Conservation (phyloP, 352 stramenopile genomes). For the Pythium volutum region DNA sequence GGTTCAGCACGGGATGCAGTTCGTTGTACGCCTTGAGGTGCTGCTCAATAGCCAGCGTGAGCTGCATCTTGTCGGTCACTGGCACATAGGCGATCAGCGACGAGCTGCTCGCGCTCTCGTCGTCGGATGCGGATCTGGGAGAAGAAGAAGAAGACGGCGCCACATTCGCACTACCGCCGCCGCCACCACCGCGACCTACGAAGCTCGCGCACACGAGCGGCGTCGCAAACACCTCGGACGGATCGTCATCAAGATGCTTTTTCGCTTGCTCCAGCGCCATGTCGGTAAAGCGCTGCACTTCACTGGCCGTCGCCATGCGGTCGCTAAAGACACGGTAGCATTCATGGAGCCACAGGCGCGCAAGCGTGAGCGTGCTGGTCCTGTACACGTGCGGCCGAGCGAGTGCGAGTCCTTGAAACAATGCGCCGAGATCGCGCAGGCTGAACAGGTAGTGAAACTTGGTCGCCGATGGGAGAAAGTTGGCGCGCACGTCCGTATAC, state of each 20-base stretch:
- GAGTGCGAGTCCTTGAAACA: conserved; percentile 87
- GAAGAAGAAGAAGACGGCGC: no score
- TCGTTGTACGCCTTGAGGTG: conserved; percentile 91
- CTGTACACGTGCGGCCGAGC: conserved; percentile 57
- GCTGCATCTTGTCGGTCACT: conserved; percentile 46
- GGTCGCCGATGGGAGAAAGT: conserved; percentile 87
- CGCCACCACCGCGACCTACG: conserved; percentile 14
- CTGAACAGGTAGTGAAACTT: conserved; percentile 95
- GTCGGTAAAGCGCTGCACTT: conserved; percentile 77
- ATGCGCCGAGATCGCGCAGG: conserved; percentile 81
- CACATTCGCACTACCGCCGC: no score
- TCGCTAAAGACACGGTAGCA: conserved; percentile 91
- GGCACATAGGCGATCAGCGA: conserved; percentile 42
- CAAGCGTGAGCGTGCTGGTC: conserved; percentile 60
- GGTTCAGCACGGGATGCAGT: conserved; percentile 89
- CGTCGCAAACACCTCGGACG: conserved; percentile 59
- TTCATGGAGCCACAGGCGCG: conserved; percentile 90
- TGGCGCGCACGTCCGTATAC: conserved; percentile 60
- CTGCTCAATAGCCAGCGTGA: conserved; percentile 51
- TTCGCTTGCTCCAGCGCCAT: conserved; percentile 86
- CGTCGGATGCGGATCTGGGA: neutral
- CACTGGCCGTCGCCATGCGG: conserved; percentile 71
- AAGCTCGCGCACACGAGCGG: conserved; percentile 79
- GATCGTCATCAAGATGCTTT: conserved; percentile 84
- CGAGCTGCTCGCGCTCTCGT: neutral